Conservation (phyloP, 2,329 filamentous ascomycete genomes). For the Pochonia chlamydosporia region DNA sequence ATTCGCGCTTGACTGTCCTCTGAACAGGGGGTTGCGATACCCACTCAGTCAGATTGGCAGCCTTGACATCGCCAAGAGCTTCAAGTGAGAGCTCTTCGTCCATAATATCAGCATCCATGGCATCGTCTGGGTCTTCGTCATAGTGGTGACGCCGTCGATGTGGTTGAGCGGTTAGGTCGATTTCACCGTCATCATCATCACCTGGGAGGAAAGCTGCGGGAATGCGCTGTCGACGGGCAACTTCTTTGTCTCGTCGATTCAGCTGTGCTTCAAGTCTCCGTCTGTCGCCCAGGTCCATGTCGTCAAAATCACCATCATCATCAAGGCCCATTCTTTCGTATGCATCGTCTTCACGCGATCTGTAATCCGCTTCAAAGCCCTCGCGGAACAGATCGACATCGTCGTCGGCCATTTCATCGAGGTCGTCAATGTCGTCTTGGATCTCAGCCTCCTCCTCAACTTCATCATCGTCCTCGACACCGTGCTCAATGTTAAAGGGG, state of each 20-base stretch:
- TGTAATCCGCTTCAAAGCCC: slow-evolving; percentile 67
- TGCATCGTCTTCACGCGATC: slow-evolving; percentile 56
- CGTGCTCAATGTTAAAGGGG: slow-evolving; percentile 56
- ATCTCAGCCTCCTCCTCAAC: slow-evolving; percentile 66
- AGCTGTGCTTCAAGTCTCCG: slow-evolving; percentile 68
- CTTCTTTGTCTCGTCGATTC: slow-evolving; percentile 67
- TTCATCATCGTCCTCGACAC: slow-evolving; percentile 65
- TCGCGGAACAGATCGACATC: slow-evolving; percentile 73
- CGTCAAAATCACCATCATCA: slow-evolving; percentile 69
- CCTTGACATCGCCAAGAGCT: slow-evolving; percentile 87
- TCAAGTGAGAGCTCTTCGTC: slow-evolving; percentile 91
- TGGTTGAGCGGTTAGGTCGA: slow-evolving; percentile 81
- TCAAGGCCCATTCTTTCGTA: slow-evolving; percentile 72
- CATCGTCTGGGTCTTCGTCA: slow-evolving; percentile 89
- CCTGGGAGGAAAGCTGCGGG: slow-evolving; percentile 70
- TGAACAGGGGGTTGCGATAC: slow-evolving; percentile 85
- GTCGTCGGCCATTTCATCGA: slow-evolving; percentile 78
- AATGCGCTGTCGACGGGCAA: slow-evolving; percentile 59
- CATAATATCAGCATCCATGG: slow-evolving; percentile 91
- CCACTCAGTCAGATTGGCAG: slow-evolving; percentile 91
- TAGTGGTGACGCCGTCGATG: slow-evolving; percentile 83
- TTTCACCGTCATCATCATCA: slow-evolving; percentile 78
- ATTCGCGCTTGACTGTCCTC: slow-evolving; percentile 89
- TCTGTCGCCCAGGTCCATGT: slow-evolving; percentile 60
- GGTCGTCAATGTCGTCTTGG: slow-evolving; percentile 68